Percentiles rank a stretch among this genome's conserved stretches.
phyloP scores from a whole-genome alignment of 805 yeast genomes.

The Candida ponderosae region DNA sequence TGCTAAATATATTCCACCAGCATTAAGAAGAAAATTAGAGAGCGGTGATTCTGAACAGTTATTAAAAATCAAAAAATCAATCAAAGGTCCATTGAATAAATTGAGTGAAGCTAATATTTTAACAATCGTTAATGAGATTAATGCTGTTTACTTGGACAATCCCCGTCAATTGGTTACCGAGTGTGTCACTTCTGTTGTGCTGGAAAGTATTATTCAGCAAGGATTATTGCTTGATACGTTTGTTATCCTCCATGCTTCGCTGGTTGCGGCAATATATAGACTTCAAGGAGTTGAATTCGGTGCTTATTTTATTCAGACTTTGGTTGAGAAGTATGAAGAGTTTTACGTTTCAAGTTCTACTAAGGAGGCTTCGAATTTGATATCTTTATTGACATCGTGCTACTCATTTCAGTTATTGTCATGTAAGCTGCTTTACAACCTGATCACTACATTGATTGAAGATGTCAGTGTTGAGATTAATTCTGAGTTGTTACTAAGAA shows the following conservation, averaged over 20 bases:
- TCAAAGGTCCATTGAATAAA: slow-evolving; percentile 81
- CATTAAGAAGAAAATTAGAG: slow-evolving; percentile 49
- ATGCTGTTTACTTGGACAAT: slow-evolving; percentile 50
- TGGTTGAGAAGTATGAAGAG: slow-evolving; percentile 63
- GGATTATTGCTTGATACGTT: slow-evolving; percentile 71
- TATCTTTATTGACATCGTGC: slow-evolving; percentile 68
- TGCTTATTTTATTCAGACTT: slow-evolving; percentile 71
- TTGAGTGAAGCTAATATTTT: slow-evolving; percentile 82
- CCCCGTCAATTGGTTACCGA: slow-evolving; percentile 80
- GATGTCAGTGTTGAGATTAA: slow-evolving; percentile 56
- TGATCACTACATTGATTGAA: slow-evolving; percentile 45
- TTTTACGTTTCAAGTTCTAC: slow-evolving; percentile 29
- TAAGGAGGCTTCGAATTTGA: slow-evolving; percentile 55
- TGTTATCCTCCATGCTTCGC: slow-evolving; percentile 70
- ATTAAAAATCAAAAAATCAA: slow-evolving; percentile 43
- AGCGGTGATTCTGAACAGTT: slow-evolving; percentile 38
- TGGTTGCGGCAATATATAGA: slow-evolving; percentile 67
- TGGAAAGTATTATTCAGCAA: slow-evolving; percentile 58
- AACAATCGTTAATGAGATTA: slow-evolving; percentile 62
- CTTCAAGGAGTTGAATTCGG: slow-evolving; percentile 85
- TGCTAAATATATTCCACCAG: slow-evolving; percentile 78
- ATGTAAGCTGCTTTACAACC: slow-evolving; percentile 68
- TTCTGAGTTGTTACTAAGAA: slow-evolving; percentile 68
- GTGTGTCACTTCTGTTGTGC: slow-evolving; percentile 50
- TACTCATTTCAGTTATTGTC: slow-evolving; percentile 75